These are phyloP conservation scores for Fagopyrum tataricum DNA, from an alignment of 148 eudicot genomes.

Conservation along the genomic window DNA sequence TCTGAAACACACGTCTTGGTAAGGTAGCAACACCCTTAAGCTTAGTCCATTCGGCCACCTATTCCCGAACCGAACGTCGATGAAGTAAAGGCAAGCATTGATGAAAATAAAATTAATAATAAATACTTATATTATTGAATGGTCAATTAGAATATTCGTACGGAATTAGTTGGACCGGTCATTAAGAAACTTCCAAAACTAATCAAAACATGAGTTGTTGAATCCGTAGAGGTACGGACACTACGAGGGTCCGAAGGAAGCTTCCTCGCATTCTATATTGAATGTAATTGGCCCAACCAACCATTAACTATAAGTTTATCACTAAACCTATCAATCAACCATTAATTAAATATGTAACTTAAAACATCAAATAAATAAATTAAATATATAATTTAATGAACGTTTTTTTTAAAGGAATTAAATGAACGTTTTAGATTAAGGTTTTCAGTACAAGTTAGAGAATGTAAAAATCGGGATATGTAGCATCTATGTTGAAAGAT, in stretches of 20 bases:
- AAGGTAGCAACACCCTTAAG: too few relatives aligned
- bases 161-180: conserved; percentile 5
- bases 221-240: conserved; percentile 8
- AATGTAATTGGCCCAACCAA: background rate
- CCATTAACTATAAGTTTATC: background rate
- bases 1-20: too few relatives aligned
- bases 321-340: background rate
- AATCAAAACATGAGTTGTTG: conserved; percentile 1
- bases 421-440: too few relatives aligned
- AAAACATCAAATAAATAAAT: too few relatives aligned
- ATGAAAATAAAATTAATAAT: background rate
- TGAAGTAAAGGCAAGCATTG: background rate
- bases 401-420: too few relatives aligned
- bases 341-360: too few relatives aligned
- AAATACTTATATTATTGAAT: background rate
- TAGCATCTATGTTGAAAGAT: too few relatives aligned
- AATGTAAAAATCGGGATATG: too few relatives aligned
- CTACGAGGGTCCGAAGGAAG: background rate
- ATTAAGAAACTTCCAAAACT: background rate
- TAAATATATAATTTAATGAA: too few relatives aligned
- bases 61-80: too few relatives aligned
- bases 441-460: too few relatives aligned
- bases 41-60: too few relatives aligned
- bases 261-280: background rate
- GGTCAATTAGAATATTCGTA: conserved; percentile 11